Conservation (phyloP, 2,329 filamentous ascomycete species). For the Ambrosiella xylebori region DNA sequence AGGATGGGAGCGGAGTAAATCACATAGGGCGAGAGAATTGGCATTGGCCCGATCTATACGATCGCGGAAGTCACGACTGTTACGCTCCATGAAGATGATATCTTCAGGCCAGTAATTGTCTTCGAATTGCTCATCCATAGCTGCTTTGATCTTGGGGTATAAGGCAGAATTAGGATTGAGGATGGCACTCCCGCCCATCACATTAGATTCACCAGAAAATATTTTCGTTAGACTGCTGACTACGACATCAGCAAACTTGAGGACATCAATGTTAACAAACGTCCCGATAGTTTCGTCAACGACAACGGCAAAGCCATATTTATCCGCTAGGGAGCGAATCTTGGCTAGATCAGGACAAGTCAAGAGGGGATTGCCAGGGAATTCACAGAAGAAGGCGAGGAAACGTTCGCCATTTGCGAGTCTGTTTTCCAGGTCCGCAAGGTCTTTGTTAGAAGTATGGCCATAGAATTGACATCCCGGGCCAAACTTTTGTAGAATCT, state of each 20-base stretch:
- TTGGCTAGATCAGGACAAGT: constrained; percentile 67
- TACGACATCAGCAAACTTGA: constrained; percentile 76
- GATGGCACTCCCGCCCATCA: constrained; percentile 75
- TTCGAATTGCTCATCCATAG: constrained; percentile 52
- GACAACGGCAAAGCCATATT: constrained; percentile 75
- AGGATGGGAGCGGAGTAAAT: constrained; percentile 43
- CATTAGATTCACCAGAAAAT: constrained; percentile 93
- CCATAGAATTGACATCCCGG: constrained; percentile 82
- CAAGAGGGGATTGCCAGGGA: constrained; percentile 81
- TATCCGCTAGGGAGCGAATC: constrained; percentile 64
- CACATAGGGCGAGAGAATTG: constrained; percentile 71
- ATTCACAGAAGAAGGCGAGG: constrained; percentile 81
- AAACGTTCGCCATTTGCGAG: constrained; percentile 58
- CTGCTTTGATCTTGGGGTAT: constrained; percentile 51
- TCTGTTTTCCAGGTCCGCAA: constrained; percentile 65
- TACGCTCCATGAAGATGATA: constrained; percentile 84
- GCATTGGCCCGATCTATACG: constrained; percentile 70
- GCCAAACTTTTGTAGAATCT: constrained; percentile 87
- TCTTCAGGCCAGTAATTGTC: constrained; percentile 93
- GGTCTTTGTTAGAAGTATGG: constrained; percentile 54
- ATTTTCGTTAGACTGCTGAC: constrained; percentile 93
- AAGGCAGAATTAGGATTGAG: constrained; percentile 49
- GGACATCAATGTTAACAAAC: constrained; percentile 86
- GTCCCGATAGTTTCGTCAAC: constrained; percentile 95
- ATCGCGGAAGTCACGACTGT: constrained; percentile 77